phyloP scores from a whole-genome alignment of 192 early-diverging fungal genomes.

The Backusella macrospora region DNA sequence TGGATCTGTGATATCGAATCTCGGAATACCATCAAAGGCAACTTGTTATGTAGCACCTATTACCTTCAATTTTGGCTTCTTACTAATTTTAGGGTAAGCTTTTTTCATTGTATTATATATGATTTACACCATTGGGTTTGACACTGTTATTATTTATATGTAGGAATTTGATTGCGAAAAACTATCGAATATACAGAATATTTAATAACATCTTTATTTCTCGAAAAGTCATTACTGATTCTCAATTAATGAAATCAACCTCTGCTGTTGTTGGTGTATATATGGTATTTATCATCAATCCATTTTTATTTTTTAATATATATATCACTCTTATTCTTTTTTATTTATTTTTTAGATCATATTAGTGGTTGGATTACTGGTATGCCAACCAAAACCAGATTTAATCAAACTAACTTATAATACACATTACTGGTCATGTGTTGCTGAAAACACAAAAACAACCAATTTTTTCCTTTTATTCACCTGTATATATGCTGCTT shows the following conservation, averaged over 20 bases:
- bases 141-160: constrained; percentile 21
- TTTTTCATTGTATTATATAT: neutral
- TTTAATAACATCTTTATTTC: constrained; percentile 55
- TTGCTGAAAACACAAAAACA: constrained; percentile 13
- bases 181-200: constrained; percentile 56
- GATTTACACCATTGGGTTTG: neutral
- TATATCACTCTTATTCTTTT: neutral
- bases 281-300: too few relatives aligned
- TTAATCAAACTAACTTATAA: constrained; percentile 34
- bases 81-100: constrained; percentile 34
- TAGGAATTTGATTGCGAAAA: constrained; percentile 56
- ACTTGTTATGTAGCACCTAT: constrained; percentile 44
- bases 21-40: constrained; percentile 41
- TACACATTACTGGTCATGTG: constrained; percentile 47
- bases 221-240: constrained; percentile 49
- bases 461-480: constrained; percentile 6
- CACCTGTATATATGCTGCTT: constrained; percentile 30
- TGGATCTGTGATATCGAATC: constrained; percentile 35
- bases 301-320: neutral
- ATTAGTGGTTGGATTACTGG: constrained; percentile 39
- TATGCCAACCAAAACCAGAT: constrained; percentile 29
- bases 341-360: constrained; percentile 35
- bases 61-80: constrained; percentile 45
- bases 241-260: constrained; percentile 46
- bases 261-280: constrained; percentile 39